phyloP scores from a whole-genome alignment of 495 filamentous ascomycete genomes.

The Xylaria intraflava region DNA sequence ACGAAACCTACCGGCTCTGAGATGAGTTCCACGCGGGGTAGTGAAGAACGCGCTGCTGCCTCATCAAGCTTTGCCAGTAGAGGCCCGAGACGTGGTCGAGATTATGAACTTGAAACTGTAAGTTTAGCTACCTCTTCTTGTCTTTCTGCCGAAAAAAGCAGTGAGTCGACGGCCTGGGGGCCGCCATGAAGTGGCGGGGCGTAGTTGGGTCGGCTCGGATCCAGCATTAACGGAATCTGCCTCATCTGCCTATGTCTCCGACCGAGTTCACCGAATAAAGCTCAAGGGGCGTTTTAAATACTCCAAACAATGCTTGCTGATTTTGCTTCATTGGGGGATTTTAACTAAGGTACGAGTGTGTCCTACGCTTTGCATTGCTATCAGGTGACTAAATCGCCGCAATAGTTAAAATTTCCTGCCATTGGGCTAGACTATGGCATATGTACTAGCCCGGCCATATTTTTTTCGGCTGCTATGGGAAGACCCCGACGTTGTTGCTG shows the following conservation, averaged over 20 bases:
- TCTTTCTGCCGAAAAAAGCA: slow-evolving; percentile 10
- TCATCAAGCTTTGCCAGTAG: slow-evolving; percentile 56
- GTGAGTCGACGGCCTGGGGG: background rate
- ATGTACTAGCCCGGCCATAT: background rate
- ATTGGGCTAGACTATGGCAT: background rate
- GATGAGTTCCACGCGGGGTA: slow-evolving; percentile 71
- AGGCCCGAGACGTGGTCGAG: slow-evolving; percentile 60
- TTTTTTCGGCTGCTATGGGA: background rate
- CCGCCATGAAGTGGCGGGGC: background rate
- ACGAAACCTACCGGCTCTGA: slow-evolving; percentile 61
- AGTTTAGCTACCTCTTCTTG: slow-evolving; percentile 33
- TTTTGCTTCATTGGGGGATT: background rate
- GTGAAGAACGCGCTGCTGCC: slow-evolving; percentile 74
- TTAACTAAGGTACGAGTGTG: background rate
- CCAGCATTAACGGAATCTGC: background rate
- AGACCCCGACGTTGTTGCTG: background rate
- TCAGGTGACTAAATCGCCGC: background rate
- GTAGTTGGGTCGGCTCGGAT: background rate
- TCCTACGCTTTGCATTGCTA: background rate
- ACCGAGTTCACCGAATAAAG: background rate
- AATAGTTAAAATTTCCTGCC: background rate
- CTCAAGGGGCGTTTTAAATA: background rate
- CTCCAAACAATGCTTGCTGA: background rate
- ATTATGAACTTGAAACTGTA: slow-evolving; percentile 83
- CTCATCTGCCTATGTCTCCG: background rate